Base-by-base conservation (phyloP, 2,329 filamentous ascomycete species). In the Fusarium graminum region DNA sequence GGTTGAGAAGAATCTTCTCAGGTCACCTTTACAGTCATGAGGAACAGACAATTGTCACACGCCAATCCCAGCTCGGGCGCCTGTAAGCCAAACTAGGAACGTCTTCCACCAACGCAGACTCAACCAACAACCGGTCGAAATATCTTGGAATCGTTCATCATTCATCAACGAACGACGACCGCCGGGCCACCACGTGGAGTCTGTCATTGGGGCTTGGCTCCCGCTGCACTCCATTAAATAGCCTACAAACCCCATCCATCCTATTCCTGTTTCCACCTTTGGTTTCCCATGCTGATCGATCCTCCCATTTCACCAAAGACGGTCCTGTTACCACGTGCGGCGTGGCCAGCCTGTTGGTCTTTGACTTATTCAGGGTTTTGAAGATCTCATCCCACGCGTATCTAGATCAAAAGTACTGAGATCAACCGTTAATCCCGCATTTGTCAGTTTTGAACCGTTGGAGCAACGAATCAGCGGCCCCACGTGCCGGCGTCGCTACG, bases 381-480 rank as follows among this genome's bases (percentile, higher is more conserved):
- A 32, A 40, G 49, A 46, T 50, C 30, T 53, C 30, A 17, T n/a
- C 16, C 36, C 10, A 16, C 13, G 12, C 41, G 39, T 19, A 30
- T 57, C 14, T 25, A 40, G 29, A 51, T 40, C 28, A 32, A 53
- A 26, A 16, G 29, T 38, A 7, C 50, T 14, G 5, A 63, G 22
- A 16, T 28, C 34, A 43, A 16, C 51, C 50, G 49, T 41, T 34
- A 26, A 60, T 65, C 49, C 65, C 56, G 47, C 38, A 16, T 32
- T 43, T 25, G 39, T 52, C 56, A 34, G 38, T 22, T 22, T 4
- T 22, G 22, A 22, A 22, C 22, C 22, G 22, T 50, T 30, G 26
- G 30, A 59, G 39, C 51, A 61, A 56, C 73, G 71, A 75, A 74
- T 75, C 72, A 75, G 62, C 59, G 52, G 52, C 65, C 73, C 71